These are phyloP conservation scores for Intubia oerlemansii DNA, from an alignment of 2,329 filamentous ascomycete species.

Conservation along the genomic window DNA sequence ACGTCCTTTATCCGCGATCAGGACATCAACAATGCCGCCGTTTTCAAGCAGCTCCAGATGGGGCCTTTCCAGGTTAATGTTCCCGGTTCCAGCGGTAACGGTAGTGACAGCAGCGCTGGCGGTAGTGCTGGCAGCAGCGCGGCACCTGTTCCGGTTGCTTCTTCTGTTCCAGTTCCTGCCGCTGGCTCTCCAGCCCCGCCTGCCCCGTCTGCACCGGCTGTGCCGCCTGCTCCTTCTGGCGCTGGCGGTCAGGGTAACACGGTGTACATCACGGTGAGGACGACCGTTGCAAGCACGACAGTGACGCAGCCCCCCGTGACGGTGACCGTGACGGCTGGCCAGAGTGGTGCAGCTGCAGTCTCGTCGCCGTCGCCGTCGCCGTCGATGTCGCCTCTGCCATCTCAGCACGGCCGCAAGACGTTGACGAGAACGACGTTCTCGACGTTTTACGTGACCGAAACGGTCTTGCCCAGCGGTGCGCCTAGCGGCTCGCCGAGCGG, in stretches of 20 bases:
- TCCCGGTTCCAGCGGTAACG: constrained; percentile 4
- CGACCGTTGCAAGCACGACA: too few species aligned
- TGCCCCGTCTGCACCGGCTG: too few species aligned
- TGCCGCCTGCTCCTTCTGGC: too few species aligned
- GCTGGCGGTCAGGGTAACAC: too few species aligned
- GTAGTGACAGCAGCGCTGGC: constrained; percentile 1
- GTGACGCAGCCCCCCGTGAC: background rate
- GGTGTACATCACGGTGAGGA: background rate
- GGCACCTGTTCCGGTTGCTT: too few species aligned
- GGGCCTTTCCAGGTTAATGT: constrained; percentile 24
- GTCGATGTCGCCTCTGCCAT: too few species aligned
- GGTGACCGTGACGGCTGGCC: constrained; percentile 2
- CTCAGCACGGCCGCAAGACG: constrained; percentile 1
- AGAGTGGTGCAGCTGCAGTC: too few species aligned
- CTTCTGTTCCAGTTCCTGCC: too few species aligned
- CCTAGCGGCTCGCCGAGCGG: background rate
- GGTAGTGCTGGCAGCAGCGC: background rate
- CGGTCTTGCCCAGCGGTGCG: background rate
- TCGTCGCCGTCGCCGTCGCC: too few species aligned
- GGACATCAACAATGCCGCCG: constrained; percentile 21
- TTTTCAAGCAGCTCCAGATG: constrained; percentile 20
- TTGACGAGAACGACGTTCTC: background rate
- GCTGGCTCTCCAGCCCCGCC: too few species aligned
- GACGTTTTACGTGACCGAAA: background rate
- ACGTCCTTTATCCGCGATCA: constrained; percentile 15